Evolutionary conservation across 495 filamentous ascomycete species (phyloP).

Genomic region (Xylaria castorea): DNA sequence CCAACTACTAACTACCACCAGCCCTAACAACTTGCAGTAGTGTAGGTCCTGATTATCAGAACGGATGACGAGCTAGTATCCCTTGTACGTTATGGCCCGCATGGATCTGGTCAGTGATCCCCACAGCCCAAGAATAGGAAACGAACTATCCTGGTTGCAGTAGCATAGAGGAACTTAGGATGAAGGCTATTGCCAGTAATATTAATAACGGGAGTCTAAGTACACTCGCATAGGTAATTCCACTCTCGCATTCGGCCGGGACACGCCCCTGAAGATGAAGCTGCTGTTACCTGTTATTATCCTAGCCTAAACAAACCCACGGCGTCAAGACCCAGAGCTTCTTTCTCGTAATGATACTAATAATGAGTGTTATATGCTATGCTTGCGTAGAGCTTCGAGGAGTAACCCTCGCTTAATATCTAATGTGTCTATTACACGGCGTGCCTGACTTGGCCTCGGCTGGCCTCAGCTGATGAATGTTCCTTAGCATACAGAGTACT

Average conservation of each 20-base stretch:
- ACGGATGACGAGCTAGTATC: conserved; percentile 9
- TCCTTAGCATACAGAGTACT: not conserved
- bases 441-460: conserved; percentile 18
- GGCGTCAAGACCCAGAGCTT: conserved; percentile 4
- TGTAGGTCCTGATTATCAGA: conserved; percentile 9
- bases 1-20: conserved; percentile 5
- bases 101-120: conserved; percentile 15
- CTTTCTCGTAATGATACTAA: not conserved
- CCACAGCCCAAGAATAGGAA: conserved; percentile 28
- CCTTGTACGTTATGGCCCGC: conserved; percentile 21
- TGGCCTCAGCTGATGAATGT: conserved; percentile 18
- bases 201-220: conserved; percentile 14
- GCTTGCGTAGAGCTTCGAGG: not conserved
- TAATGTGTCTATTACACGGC: not conserved
- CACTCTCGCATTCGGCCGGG: conserved; percentile 7
- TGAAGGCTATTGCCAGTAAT: conserved; percentile 9
- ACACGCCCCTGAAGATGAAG: conserved; percentile 16
- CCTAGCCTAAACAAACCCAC: conserved; percentile 18
- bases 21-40: conserved; percentile 11
- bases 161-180: not conserved
- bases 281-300: conserved; percentile 20
- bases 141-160: conserved; percentile 3
- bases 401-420: conserved; percentile 18
- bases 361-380: conserved; percentile 8
- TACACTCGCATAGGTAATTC: not conserved